Base-by-base conservation (phyloP, 148 eudicot species). In the Drosera capensis region DNA sequence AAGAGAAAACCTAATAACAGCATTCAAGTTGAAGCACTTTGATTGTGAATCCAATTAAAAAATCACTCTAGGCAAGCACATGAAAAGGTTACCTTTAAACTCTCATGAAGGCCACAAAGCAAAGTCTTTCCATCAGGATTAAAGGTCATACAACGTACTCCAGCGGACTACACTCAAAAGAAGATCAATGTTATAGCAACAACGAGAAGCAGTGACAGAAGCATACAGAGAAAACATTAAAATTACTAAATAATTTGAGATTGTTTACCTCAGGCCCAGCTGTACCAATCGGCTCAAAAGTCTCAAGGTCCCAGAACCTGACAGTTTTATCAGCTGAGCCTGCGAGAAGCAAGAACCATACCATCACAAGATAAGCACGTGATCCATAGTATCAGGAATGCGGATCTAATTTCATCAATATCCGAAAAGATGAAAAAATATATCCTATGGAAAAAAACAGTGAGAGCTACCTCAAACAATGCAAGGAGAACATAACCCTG, bases 281-380 rank as follows among this genome's bases (percentile, higher is more conserved):
- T 9, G 95, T 78, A 45, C 97, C 97, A 57, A 84, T 90, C 36
- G 80, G 95, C 70, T 90, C 97, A 71, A 90, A 90, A 41, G 97
- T 84, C 64, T 90, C 97, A 56, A 90, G 95, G 63, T 90, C 97
- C 93, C 95, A 90, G 57, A 84, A 90, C 60, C 84, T 90, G 38
- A 90, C 97, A 23, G 97, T 90, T 66, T 64, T 75, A 51, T 84
- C 95, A 58, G 95, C 79, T 25, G 95, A 80, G 52, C 95, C 95
- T 84, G 69, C 31, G 31, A 24, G 58, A 25, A 31, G 40, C 25
- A 29, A 19, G 22, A 48, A 20, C n/a, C n/a, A 29, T 3, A 49
- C 23, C 9, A 34, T 34, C 14, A 34, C 38, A 34, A 4, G 38
- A 34, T 34, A 34, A 34, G 38, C 38, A 34, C 38, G 11, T 0